phyloP scores from a whole-genome alignment of 2,329 filamentous ascomycete species.

The Trichoderma harzianum region DNA sequence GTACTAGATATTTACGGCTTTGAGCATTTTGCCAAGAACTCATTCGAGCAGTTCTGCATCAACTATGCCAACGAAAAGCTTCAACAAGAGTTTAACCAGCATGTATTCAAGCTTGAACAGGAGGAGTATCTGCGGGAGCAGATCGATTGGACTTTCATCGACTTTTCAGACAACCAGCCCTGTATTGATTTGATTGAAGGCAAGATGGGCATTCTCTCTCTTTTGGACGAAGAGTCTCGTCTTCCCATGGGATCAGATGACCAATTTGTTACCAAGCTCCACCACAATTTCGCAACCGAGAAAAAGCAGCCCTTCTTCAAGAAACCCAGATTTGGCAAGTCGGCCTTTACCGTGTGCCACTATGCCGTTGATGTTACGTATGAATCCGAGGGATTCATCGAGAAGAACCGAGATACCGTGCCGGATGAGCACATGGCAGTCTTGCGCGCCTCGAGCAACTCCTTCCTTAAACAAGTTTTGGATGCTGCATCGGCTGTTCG shows the following conservation, averaged over 20 bases:
- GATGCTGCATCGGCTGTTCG: slow-evolving; percentile 81
- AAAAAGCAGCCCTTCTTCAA: slow-evolving; percentile 98
- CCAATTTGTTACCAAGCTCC: slow-evolving; percentile 92
- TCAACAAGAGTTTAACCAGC: slow-evolving; percentile 98
- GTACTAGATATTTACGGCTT: slow-evolving; percentile 99
- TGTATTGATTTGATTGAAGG: slow-evolving; percentile 98
- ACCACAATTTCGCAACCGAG: slow-evolving; percentile 84
- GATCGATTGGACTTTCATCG: slow-evolving; percentile 99
- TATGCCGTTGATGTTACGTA: slow-evolving; percentile 98
- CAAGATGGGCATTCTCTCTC: slow-evolving; percentile 86
- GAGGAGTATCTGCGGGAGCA: slow-evolving; percentile 95
- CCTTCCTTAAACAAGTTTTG: slow-evolving; percentile 79
- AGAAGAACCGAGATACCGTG: slow-evolving; percentile 98
- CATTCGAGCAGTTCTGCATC: slow-evolving; percentile 99
- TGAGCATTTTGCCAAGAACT: slow-evolving; percentile 99
- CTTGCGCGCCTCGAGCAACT: slow-evolving; percentile 76
- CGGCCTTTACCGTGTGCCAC: slow-evolving; percentile 95
- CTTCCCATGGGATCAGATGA: slow-evolving; percentile 97
- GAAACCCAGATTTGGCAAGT: slow-evolving; percentile 97
- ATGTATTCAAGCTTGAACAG: slow-evolving; percentile 98
- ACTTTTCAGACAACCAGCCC: slow-evolving; percentile 98
- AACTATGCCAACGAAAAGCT: slow-evolving; percentile 99
- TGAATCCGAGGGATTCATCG: slow-evolving; percentile 97
- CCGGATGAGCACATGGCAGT: slow-evolving; percentile 98
- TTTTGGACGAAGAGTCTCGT: slow-evolving; percentile 94